Base-by-base conservation (phyloP, 164 flowering plant genomes). In the Umbilicus rupestris region DNA sequence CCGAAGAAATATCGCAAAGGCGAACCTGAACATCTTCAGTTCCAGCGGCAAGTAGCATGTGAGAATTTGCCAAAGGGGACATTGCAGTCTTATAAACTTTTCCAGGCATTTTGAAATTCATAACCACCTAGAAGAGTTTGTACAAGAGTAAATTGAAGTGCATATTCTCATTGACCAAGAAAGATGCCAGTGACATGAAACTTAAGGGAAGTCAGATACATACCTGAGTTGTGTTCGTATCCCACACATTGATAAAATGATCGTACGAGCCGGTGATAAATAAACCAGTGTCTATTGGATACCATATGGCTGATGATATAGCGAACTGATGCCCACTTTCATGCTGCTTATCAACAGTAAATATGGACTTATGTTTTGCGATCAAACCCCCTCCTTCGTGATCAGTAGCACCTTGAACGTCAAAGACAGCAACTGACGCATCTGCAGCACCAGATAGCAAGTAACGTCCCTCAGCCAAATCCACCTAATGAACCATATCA, bases 21-120 rank as follows among this genome's bases (percentile, higher is more conserved):
- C 96, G 97, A 71, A 91, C 98, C 80, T 94, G 97, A 74, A 94
- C 97, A 82, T 94, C 95, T 83, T 91, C 97, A 69, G 93, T 89
- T 73, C 91, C 99, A 78, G 93, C 79, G 73, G 99, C 99, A 78
- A 94, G 87, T 69, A 94, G 77, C 95, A 88, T 91, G 75, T 94
- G 99, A 28, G 96, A 83, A 39, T 84, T 82, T 55, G 96, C 83
- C 69, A 91, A 29, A n/a, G 95, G 55, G 69, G 97, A 94, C 97
- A 94, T 94, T 39, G 97, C 95, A 66, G 84, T 82, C 71, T 79
- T 80, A 69, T 89, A 84, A 65, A 94, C 96, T 83, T 89, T 94
- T 65, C 97, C 99, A 47, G 99, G 99, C 96, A 94, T 81, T 75
- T 82, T 89, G 66, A 94, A 94, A 77, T 88, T 78, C 82, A 85